phyloP scores from a whole-genome alignment of 2,329 filamentous ascomycete genomes.

The Talaromyces islandicus region DNA sequence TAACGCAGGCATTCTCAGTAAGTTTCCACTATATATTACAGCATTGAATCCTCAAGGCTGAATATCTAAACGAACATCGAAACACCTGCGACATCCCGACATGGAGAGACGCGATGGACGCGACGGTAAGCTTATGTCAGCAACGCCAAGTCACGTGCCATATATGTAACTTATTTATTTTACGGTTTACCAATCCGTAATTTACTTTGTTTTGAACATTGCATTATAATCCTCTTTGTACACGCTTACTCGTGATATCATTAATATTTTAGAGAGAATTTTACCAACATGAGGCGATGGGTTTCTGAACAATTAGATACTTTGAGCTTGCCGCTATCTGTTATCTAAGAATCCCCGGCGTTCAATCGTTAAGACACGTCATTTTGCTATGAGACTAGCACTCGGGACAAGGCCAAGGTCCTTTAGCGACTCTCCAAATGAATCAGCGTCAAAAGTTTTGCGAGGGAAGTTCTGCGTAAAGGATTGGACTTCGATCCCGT shows the following conservation, averaged over 20 bases:
- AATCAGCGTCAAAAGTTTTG: constrained; percentile 68
- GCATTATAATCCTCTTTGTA: neutral
- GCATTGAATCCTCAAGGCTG: neutral
- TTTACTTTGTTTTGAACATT: neutral
- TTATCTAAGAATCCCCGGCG: neutral
- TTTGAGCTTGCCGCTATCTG: neutral
- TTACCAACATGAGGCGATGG: neutral
- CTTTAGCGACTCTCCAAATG: constrained; percentile 86
- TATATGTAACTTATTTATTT: neutral
- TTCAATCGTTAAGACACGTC: constrained; percentile 12
- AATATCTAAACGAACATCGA: neutral
- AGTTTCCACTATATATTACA: neutral
- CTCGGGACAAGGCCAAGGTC: constrained; percentile 87
- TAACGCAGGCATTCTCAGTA: constrained; percentile 43
- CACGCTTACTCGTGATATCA: neutral
- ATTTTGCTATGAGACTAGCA: constrained; percentile 73
- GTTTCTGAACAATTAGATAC: neutral
- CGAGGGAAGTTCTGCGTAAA: constrained; percentile 84
- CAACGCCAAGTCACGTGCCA: constrained; percentile 12
- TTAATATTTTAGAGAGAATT: neutral
- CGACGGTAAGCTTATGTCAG: constrained; percentile 14
- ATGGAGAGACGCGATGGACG: constrained; percentile 14
- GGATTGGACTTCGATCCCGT: constrained; percentile 62
- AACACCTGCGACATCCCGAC: neutral
- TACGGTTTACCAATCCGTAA: neutral